Conservation (phyloP, 306 rosid species). For the Castanea mollissima region DNA sequence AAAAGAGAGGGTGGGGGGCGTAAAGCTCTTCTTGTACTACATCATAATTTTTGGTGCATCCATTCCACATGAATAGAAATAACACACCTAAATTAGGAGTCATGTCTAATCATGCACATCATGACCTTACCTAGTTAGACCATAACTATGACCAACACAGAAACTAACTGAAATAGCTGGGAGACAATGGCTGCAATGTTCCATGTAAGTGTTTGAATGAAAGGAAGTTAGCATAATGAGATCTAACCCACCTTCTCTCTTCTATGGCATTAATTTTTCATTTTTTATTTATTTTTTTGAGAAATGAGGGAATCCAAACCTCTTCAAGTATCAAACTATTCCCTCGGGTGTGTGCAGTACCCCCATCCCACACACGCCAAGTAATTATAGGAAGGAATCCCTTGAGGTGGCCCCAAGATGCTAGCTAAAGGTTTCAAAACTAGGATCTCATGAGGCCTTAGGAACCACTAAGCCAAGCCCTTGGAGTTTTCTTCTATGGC, state of each 20-base stretch:
- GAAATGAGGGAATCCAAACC: too few relatives aligned
- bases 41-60: neutral
- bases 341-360: too few relatives aligned
- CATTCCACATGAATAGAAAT: neutral
- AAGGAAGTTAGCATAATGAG: neutral
- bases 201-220: neutral
- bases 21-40: neutral
- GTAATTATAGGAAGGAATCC: too few relatives aligned
- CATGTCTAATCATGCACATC: neutral
- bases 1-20: too few relatives aligned
- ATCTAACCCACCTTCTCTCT: neutral
- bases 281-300: too few relatives aligned
- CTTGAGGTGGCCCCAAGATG: too few relatives aligned
- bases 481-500: neutral
- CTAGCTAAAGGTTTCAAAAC: too few relatives aligned
- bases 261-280: neutral
- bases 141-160: neutral
- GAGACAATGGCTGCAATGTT: neutral
- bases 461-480: too few relatives aligned
- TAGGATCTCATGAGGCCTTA: too few relatives aligned
- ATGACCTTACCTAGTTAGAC: neutral
- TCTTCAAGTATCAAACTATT: too few relatives aligned
- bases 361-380: too few relatives aligned
- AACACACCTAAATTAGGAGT: neutral
- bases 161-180: neutral